Base-by-base conservation (phyloP, 1,284 basidiomycete genomes). In the Phlebopus sp. region DNA sequence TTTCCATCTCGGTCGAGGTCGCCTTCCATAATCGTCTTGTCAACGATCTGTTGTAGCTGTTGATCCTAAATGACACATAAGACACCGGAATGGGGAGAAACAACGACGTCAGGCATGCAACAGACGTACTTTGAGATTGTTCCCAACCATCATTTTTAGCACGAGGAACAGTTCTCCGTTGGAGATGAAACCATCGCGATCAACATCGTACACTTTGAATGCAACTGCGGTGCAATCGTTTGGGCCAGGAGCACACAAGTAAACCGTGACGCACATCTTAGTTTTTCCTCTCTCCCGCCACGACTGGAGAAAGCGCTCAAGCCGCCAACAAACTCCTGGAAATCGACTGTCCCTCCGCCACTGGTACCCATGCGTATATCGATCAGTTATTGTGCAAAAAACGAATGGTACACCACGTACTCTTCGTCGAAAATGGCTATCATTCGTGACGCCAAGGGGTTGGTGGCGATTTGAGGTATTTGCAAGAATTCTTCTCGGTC, bases 21-120 rank as follows among this genome's bases (percentile, higher is more conserved):
- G 14, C 95, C 96, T 72, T 99, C 96, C 92, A 99, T 96, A 68
- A 99, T 99, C 14, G 96, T 99, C 77, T 99, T 99, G 72, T 99
- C 97, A 9, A 99, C 97, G 56, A 99, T 99, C 70, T 99, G 96
- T 69, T 99, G 97, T 55, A 99, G 73, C 76, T 99, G 97, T 68
- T 97, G 92, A 69, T 99, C 97, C 89, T 92, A 56, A 14, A 44
- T 40, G 23, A 23, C 9, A 37, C 15, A 47, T 21, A 10, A 7
- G 30, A 18, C 45, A 18, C 23, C 32, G 9, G 2, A 29, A 17
- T 21, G 5, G 19, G 18, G n/a, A 17, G 8, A 41, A 7, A 19
- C 36, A 18, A 38, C 10, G 21, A n/a, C 1, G 5, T 7, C 14
- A 13, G 5, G 19, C 36, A 19, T 14, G 29, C n/a, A 23, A 23